Evolutionary conservation across 2,329 filamentous ascomycete genomes (phyloP).

Genomic region (Talaromyces marneffei): DNA sequence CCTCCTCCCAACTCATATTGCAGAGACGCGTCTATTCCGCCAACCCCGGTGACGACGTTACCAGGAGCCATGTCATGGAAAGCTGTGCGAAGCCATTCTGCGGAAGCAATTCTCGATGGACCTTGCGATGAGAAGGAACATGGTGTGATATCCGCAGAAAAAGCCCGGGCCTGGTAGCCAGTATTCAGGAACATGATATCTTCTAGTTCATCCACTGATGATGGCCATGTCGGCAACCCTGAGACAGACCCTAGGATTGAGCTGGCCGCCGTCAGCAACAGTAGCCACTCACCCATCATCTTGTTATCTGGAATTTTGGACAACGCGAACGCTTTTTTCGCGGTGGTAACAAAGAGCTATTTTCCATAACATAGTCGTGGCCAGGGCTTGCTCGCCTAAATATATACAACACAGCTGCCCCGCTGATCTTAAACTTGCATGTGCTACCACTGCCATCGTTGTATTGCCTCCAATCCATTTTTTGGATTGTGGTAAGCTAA

Average conservation of each 20-base stretch:
- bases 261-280: neutral
- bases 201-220: conserved; percentile 6
- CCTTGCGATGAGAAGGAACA: conserved; percentile 4
- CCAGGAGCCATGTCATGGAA: conserved; percentile 12
- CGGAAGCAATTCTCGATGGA: conserved; percentile 6
- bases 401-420: neutral
- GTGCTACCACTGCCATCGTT: neutral
- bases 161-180: conserved; percentile 7
- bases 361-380: neutral
- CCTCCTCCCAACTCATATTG: conserved; percentile 10
- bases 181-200: conserved; percentile 12
- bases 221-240: conserved; percentile 9
- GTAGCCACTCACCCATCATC: conserved; percentile 3
- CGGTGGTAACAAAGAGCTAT: neutral
- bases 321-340: neutral
- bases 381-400: neutral
- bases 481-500: neutral
- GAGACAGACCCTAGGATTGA: neutral
- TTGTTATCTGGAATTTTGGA: neutral
- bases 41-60: conserved; percentile 4
- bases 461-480: neutral
- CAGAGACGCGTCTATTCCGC: conserved; percentile 9
- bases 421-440: neutral
- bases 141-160: conserved; percentile 7
- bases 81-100: conserved; percentile 13